Conservation (phyloP, 192 early-diverging fungal genomes). For the Diversispora epigaea region DNA sequence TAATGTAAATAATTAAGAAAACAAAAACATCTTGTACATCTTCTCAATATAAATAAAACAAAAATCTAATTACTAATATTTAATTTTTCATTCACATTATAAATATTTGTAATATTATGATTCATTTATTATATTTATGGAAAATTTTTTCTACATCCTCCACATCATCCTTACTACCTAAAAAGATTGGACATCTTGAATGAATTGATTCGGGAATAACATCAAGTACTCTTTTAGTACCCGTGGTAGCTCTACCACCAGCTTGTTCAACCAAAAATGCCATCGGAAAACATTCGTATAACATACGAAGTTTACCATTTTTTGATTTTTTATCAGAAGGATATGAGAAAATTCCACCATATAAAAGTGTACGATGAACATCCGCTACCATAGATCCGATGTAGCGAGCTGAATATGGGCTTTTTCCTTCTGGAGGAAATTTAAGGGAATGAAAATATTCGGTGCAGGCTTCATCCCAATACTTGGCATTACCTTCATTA, state of each 20-base stretch:
- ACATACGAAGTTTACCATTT: slow-evolving; percentile 89
- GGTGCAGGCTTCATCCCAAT: slow-evolving; percentile 83
- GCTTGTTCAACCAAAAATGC: slow-evolving; percentile 90
- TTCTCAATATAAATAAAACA: no score
- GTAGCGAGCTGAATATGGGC: slow-evolving; percentile 92
- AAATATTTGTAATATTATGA: no score
- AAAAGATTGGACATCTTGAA: slow-evolving; percentile 85
- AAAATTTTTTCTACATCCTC: slow-evolving; percentile 65
- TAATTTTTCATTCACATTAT: no score
- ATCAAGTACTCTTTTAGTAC: slow-evolving; percentile 78
- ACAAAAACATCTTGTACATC: no score
- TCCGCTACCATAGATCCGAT: slow-evolving; percentile 99
- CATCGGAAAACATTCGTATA: slow-evolving; percentile 99
- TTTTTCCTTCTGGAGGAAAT: slow-evolving; percentile 73
- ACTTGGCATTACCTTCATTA: slow-evolving; percentile 95
- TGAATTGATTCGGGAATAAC: slow-evolving; percentile 86
- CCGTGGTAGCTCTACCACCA: slow-evolving; percentile 91
- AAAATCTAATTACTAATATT: no score
- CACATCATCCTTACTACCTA: slow-evolving; percentile 90
- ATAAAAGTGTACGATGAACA: slow-evolving; percentile 92
- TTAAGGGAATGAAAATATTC: slow-evolving; percentile 91
- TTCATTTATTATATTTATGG: slow-evolving; percentile 1
- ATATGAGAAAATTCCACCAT: slow-evolving; percentile 90
- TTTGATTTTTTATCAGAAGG: slow-evolving; percentile 76
- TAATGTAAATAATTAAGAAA: no score